phyloP scores from a whole-genome alignment of 805 yeast species.

The Teunomyces cretensis region DNA sequence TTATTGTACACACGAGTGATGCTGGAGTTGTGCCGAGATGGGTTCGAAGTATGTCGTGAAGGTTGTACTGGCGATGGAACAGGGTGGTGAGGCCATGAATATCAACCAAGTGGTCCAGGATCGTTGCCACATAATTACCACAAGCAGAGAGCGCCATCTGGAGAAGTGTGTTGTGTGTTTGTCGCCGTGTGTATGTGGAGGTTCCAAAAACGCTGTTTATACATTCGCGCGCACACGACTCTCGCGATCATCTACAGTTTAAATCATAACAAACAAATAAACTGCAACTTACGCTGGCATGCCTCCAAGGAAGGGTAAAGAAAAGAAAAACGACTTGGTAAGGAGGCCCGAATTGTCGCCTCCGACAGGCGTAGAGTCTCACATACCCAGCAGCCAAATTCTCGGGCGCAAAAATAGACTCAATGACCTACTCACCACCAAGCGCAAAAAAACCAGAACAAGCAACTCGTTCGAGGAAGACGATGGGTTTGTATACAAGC shows the following conservation, averaged over 20 bases:
- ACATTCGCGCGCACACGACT: background rate
- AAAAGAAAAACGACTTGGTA: background rate
- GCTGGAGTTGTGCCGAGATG: background rate
- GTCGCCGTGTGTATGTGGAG: background rate
- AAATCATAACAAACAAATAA: background rate
- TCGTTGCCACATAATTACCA: constrained; percentile 19
- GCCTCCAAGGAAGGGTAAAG: constrained; percentile 1
- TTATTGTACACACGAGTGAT: background rate
- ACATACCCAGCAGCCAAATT: constrained; percentile 8
- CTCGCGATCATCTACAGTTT: background rate
- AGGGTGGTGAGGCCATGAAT: constrained; percentile 2
- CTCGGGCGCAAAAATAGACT: constrained; percentile 20
- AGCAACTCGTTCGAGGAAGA: constrained; percentile 24
- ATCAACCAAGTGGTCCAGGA: constrained; percentile 6
- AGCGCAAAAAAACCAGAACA: constrained; percentile 1
- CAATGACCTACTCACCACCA: constrained; percentile 11
- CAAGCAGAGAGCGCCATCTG: constrained; percentile 16
- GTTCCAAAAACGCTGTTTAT: no score
- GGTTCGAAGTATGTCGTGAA: background rate
- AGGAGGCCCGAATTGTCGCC: background rate
- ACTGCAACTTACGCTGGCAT: background rate
- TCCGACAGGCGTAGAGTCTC: background rate
- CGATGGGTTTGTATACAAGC: constrained; percentile 33
- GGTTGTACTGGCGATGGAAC: constrained; percentile 10
- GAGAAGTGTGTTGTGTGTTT: background rate